Conservation (phyloP, 305 asterid genomes). For the Rubia tinctorum region DNA sequence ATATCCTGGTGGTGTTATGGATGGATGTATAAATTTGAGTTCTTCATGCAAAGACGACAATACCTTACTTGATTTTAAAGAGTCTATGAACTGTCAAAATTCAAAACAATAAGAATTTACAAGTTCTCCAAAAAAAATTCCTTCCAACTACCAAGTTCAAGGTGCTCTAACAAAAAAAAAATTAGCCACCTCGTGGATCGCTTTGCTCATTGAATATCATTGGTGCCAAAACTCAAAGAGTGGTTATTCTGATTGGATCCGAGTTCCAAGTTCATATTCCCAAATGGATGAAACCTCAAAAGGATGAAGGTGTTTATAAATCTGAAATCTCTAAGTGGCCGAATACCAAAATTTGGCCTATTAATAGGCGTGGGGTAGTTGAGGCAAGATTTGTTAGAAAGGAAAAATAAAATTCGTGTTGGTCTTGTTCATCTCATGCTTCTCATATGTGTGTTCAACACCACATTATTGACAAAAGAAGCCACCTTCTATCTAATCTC, state of each 20-base stretch:
- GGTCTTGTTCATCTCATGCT: slow-evolving; percentile 33
- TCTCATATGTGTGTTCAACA: slow-evolving; percentile 42
- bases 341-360: slow-evolving; percentile 62
- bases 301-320: slow-evolving; percentile 15
- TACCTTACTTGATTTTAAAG: slow-evolving; percentile 43
- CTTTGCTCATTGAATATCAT: slow-evolving; percentile 33
- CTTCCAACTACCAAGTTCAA: slow-evolving; percentile 21
- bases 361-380: slow-evolving; percentile 13
- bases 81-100: slow-evolving; percentile 49
- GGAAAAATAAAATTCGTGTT: slow-evolving; percentile 49
- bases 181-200: slow-evolving; percentile 37
- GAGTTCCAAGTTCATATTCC: slow-evolving; percentile 70
- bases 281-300: slow-evolving; percentile 39
- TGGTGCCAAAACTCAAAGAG: slow-evolving; percentile 41
- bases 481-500: too few relatives aligned
- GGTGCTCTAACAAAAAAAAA: slow-evolving; percentile 24
- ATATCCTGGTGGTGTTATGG: neutral
- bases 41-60: slow-evolving; percentile 20
- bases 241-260: slow-evolving; percentile 64
- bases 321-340: slow-evolving; percentile 46
- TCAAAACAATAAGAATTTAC: slow-evolving; percentile 33
- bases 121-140: slow-evolving; percentile 18
- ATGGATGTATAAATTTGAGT: slow-evolving; percentile 22
- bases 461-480: too few relatives aligned
- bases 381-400: slow-evolving; percentile 41